Base-by-base conservation (phyloP, 108 stramenopile genomes). In the Bacterosira constricta region DNA sequence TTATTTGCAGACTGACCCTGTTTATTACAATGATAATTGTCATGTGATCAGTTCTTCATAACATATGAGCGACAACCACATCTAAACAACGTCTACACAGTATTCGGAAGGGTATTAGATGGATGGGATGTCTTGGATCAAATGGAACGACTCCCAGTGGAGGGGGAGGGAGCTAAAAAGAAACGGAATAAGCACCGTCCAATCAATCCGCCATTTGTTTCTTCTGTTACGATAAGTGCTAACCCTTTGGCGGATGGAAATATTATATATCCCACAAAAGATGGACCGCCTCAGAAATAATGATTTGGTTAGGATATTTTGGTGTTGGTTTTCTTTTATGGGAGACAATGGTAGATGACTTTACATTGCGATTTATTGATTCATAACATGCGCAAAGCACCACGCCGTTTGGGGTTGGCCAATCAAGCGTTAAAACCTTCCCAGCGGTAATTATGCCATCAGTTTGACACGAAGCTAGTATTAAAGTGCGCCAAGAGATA, bases 31-130 rank as follows among this genome's bases (percentile, higher is more conserved):
- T n/a, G n/a, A n/a, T n/a, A n/a, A n/a, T n/a, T n/a, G n/a, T n/a
- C n/a, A n/a, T n/a, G n/a, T n/a, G n/a, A n/a, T n/a, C 96, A 99
- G 75, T 99, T 99, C 74, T 99, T 98, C 66, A 90, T 99, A 41
- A 86, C 94, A 11, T 98, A 97, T 77, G 90, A 88, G 47, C 85
- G 85, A 36, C 97, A 98, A 53, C 92, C 96, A 26, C 96, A 97
- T 66, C 66, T 99, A 49, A 96, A 99, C 79, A 97, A 97, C 77
- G 73, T 91, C 41, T 96, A 98, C 77, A 96, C 96, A 46, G 95
- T 98, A 12, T 98, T 99, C 66, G 98, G 97, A 10, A 84, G 88
- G 64, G 83, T 99, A 3, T 71, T 95, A 57, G 97, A 97, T 63
- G 98, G 98, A 4, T 93, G 95, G 78, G 98, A 98, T 41, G 90